Evolutionary conservation across 2,329 filamentous ascomycete species (phyloP).

Genomic region (Colletotrichum incanum): DNA sequence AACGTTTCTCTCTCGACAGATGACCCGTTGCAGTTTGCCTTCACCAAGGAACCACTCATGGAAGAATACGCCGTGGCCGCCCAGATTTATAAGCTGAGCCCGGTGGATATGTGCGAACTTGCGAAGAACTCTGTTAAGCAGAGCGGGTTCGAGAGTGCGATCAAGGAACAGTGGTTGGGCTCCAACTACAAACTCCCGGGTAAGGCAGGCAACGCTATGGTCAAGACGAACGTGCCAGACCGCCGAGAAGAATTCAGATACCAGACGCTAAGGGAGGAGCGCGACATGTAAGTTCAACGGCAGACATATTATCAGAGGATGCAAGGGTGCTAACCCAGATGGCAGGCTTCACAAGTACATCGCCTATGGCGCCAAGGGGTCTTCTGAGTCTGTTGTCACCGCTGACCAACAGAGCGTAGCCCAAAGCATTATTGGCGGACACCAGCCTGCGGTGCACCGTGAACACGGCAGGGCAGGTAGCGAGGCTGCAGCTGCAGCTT

Average conservation of each 20-base stretch:
- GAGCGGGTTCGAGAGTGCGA: conserved; percentile 89
- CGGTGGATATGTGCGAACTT: conserved; percentile 98
- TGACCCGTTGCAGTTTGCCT: conserved; percentile 97
- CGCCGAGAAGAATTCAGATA: conserved; percentile 91
- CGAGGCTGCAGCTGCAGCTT: not conserved
- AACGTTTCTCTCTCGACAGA: conserved; percentile 98
- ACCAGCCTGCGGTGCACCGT: conserved; percentile 19
- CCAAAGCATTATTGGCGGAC: conserved; percentile 28
- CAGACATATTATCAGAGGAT: not conserved
- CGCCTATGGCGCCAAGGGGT: conserved; percentile 21
- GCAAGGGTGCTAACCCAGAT: conserved; percentile 7
- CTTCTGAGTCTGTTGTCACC: conserved; percentile 4
- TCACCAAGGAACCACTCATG: conserved; percentile 97
- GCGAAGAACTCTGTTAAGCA: conserved; percentile 97
- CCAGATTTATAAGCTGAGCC: conserved; percentile 97
- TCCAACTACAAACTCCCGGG: conserved; percentile 83
- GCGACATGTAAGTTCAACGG: conserved; percentile 79
- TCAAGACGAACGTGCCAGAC: conserved; percentile 96
- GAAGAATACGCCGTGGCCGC: conserved; percentile 98
- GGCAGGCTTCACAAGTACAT: conserved; percentile 40
- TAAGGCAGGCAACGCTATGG: conserved; percentile 89
- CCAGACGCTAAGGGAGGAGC: conserved; percentile 87
- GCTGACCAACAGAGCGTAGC: conserved; percentile 29
- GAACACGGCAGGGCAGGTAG: not conserved
- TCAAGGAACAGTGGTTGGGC: conserved; percentile 95